Evolutionary conservation across 306 rosid species (phyloP), one percentile per base, ranked within the genome.

Genomic region (Mimosa pudica): DNA sequence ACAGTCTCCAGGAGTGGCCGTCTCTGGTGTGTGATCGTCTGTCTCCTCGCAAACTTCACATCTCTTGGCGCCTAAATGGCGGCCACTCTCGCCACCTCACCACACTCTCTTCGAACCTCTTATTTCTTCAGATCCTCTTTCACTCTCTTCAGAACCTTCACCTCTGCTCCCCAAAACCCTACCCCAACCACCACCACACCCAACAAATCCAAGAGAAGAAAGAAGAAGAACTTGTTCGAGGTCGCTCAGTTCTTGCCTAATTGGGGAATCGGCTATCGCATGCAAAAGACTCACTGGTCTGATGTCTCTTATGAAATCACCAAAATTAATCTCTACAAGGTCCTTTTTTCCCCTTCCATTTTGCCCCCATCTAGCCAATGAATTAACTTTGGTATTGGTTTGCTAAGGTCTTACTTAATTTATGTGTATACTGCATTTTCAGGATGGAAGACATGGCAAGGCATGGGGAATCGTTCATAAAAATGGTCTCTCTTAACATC

Each of bases 381-480:
- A 57, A 14, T 70, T 10, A 18, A 32, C 16, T 2, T 69, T 58
- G 9, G 10, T 38, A 24, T 70, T 70, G 58, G 42, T 70, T 46
- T 70, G 58, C 6, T 10, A 45, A 57, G 24, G 91, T 8, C 52
- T 76, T 69, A 69, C 73, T 24, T 24, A 79, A 71, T 84, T 75
- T 57, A 35, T 76, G 4, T 70, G n/a, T 12, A 4, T 46, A 18
- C 46, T 8, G 46, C 44, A 18, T 77, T 82, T 77, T 20, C 87
- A 96, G 99, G 97, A 86, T 84, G 98, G 97, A 66, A 90, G 66
- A 60, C 98, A 96, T 84, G 98, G 99, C 54, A 96, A 96, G 85
- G 98, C 99, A 12, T 96, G 99, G 99, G 99, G 99, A 30, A 18
- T 96, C 49, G 97, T 87, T 88, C 79, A 93, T 76, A 96, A 91